These are phyloP conservation scores for Salvia hispanica DNA, from an alignment of 257 asterid genomes.

Conservation along the genomic window DNA sequence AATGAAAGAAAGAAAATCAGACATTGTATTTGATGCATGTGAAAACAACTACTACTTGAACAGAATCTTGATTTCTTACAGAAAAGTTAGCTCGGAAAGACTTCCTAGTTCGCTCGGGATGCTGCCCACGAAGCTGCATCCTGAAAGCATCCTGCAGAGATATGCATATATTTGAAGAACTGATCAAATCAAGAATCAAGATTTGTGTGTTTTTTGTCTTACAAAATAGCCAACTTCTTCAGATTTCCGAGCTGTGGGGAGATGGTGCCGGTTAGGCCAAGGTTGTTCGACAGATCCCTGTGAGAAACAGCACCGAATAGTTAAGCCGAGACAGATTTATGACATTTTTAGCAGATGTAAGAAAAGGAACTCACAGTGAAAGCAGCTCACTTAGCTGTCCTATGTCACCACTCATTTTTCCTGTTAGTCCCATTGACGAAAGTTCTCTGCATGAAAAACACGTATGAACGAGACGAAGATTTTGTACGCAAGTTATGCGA, in stretches of 20 bases:
- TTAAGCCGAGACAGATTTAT: not conserved
- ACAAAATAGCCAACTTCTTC: constrained; percentile 69
- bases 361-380: constrained; percentile 64
- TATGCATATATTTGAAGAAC: constrained; percentile 15
- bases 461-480: not conserved
- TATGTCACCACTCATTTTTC: constrained; percentile 78
- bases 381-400: constrained; percentile 71
- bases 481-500: not conserved
- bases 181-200: not conserved
- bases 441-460: constrained; percentile 54
- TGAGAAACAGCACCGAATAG: constrained; percentile 20
- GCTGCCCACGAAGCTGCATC: constrained; percentile 76
- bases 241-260: constrained; percentile 86
- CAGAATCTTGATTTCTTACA: constrained; percentile 51
- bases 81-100: constrained; percentile 66
- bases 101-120: constrained; percentile 88
- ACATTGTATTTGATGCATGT: not conserved
- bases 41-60: no score
- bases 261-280: constrained; percentile 70
- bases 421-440: constrained; percentile 78
- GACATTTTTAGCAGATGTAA: not conserved
- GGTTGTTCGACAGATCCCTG: constrained; percentile 92
- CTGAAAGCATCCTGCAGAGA: constrained; percentile 76
- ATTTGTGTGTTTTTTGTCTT: constrained; percentile 24
- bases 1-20: not conserved